A percentile compares a stretch with the other conserved stretches of the same genome.
Conservation (phyloP, 1,284 basidiomycete genomes). For the Tylopilus sp. region DNA sequence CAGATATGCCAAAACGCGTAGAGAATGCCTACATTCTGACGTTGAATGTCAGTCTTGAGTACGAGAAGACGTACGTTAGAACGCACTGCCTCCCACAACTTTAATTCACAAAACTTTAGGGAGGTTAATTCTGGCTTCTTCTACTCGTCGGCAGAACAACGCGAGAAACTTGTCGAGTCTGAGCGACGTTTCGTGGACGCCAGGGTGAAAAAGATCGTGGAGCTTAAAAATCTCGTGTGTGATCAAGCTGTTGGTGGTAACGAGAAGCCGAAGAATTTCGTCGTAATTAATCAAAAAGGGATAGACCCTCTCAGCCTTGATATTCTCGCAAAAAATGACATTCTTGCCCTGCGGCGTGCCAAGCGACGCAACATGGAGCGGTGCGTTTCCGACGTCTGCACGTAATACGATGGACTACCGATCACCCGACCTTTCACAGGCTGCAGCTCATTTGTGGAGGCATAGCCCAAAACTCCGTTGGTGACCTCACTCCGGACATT, state of each 20-base stretch:
- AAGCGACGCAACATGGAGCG: conserved; percentile 98
- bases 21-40: conserved; percentile 97
- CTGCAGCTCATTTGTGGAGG: conserved; percentile 94
- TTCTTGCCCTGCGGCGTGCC: conserved; percentile 90
- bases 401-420: conserved; percentile 28
- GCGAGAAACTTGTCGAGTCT: conserved; percentile 98
- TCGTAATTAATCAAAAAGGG: conserved; percentile 98
- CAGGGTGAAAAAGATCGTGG: conserved; percentile 95
- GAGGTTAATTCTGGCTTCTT: conserved; percentile 99
- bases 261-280: conserved; percentile 85
- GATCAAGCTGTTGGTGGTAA: conserved; percentile 82
- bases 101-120: conserved; percentile 43
- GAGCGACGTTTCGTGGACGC: conserved; percentile 93
- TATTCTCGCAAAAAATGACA: conserved; percentile 95
- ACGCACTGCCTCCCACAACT: conserved; percentile 15
- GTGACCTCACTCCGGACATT: conserved; percentile 88
- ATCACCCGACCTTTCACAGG: conserved; percentile 39
- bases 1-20: conserved; percentile 98
- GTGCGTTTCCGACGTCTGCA: conserved; percentile 38
- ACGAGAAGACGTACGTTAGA: conserved; percentile 92
- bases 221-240: conserved; percentile 95
- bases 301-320: conserved; percentile 98
- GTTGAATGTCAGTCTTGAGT: conserved; percentile 97
- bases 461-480: conserved; percentile 95
- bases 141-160: conserved; percentile 97